Base-by-base conservation (phyloP, 176 grass and related monocot species). In the Canna indica region DNA sequence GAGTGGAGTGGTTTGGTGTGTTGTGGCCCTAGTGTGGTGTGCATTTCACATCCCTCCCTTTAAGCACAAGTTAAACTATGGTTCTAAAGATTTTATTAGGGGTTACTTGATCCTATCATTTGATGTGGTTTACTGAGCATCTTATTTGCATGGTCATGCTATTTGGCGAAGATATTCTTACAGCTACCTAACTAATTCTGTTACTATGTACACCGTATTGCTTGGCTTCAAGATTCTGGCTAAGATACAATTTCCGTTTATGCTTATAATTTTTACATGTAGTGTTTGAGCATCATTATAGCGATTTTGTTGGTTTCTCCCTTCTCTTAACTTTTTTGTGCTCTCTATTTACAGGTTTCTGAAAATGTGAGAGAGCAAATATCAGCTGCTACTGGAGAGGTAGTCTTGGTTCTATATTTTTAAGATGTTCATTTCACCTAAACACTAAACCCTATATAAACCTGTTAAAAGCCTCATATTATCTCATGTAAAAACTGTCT, bases 381-480 rank as follows among this genome's bases (percentile, higher is more conserved):
- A 42, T 83, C 71, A 67, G 73, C 87, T 77, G 83, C 87, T 71
- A 90, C 78, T 80, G 83, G 83, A 83, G 83, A 90, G 83, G 87
- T 80, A 80, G 31, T 48, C 25, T 26, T 59, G 16, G 1, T 32
- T 34, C 24, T 62, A 32, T 62, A 18, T 62, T 6, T 62, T 62
- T 62, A 17, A 32, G 12, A 4, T 62, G 59, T 5, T 20, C 9
- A 15, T 31, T 30, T 32, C 3, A 16, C 29, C 33, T 44, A 44
- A 32, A 33, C 59, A 31, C 28, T 30, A 62, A 24, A 32, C 26
- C 24, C 25, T 28, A 15, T 12, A 16, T 44, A 44, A n/a, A n/a
- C n/a, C n/a, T n/a, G n/a, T n/a, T n/a, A n/a, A n/a, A n/a, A n/a
- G n/a, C n/a, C n/a, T n/a, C n/a, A n/a, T n/a, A n/a, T n/a, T n/a